phyloP scores from a whole-genome alignment of 1,139 yeast genomes.

The Lodderomyces elongisporus region DNA sequence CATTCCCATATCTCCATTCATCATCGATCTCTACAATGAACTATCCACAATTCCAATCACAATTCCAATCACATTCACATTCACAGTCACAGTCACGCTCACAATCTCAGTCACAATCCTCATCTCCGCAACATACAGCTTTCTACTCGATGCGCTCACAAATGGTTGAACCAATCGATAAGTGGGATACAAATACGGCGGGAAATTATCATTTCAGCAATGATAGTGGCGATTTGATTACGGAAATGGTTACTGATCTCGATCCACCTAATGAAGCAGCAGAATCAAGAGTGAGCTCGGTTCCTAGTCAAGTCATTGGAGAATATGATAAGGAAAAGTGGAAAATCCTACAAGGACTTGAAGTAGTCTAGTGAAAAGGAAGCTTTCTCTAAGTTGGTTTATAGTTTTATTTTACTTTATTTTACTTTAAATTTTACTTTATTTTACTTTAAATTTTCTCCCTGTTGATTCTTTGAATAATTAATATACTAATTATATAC shows the following conservation, averaged over 20 bases:
- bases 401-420: too few species aligned
- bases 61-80: neutral
- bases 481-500: too few species aligned
- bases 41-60: neutral
- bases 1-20: neutral
- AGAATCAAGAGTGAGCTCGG: constrained; percentile 41
- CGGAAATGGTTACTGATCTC: neutral
- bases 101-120: constrained; percentile 1
- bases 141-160: constrained; percentile 5
- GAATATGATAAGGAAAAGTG: constrained; percentile 64
- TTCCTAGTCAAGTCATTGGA: constrained; percentile 58
- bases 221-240: constrained; percentile 1
- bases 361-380: too few species aligned
- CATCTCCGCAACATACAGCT: constrained; percentile 3
- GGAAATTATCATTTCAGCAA: constrained; percentile 30
- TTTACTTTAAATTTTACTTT: too few species aligned
- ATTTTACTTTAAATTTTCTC: too few species aligned
- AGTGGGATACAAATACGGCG: constrained; percentile 34
- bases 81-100: constrained; percentile 1
- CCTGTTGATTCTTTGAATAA: too few species aligned
- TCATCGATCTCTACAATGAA: neutral
- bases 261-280: neutral
- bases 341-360: too few species aligned
- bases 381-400: too few species aligned
- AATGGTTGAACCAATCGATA: constrained; percentile 19